Conservation (phyloP, 306 rosid genomes). For the Astragalus membranaceus region DNA sequence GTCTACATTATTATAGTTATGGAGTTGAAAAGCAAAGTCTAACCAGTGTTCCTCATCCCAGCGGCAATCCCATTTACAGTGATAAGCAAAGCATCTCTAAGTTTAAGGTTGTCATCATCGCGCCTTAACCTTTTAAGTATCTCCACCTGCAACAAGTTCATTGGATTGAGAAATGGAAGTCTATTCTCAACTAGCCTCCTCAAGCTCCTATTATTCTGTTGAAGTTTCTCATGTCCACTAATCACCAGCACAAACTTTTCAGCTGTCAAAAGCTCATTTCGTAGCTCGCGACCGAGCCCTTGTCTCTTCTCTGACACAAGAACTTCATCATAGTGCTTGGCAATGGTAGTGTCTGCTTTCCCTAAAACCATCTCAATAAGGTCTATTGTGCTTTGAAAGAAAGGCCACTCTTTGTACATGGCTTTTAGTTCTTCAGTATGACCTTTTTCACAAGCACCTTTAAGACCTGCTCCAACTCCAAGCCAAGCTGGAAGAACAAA, state of each 20-base stretch:
- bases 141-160: slow-evolving; percentile 94
- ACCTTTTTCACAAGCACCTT: slow-evolving; percentile 75
- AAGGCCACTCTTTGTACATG: slow-evolving; percentile 93
- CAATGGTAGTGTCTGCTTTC: slow-evolving; percentile 81
- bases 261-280: slow-evolving; percentile 60
- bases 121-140: slow-evolving; percentile 73
- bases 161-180: slow-evolving; percentile 83
- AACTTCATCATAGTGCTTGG: slow-evolving; percentile 90
- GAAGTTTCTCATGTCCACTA: slow-evolving; percentile 79
- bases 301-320: slow-evolving; percentile 71
- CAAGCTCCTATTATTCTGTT: slow-evolving; percentile 68
- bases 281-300: slow-evolving; percentile 52
- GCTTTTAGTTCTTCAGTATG: slow-evolving; percentile 70
- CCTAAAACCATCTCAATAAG: slow-evolving; percentile 95
- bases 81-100: slow-evolving; percentile 90
- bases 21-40: slow-evolving; percentile 28
- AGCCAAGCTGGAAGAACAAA: slow-evolving; percentile 98
- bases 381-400: slow-evolving; percentile 78
- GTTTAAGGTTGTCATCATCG: slow-evolving; percentile 59
- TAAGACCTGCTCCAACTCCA: slow-evolving; percentile 88
- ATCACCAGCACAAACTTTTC: slow-evolving; percentile 62
- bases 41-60: slow-evolving; percentile 95
- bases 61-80: slow-evolving; percentile 94
- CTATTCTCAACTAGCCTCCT: slow-evolving; percentile 88
- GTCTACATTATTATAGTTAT: slow-evolving; percentile 3